Conservation (phyloP, 1,139 yeast genomes). For the Taphrina betulina region DNA sequence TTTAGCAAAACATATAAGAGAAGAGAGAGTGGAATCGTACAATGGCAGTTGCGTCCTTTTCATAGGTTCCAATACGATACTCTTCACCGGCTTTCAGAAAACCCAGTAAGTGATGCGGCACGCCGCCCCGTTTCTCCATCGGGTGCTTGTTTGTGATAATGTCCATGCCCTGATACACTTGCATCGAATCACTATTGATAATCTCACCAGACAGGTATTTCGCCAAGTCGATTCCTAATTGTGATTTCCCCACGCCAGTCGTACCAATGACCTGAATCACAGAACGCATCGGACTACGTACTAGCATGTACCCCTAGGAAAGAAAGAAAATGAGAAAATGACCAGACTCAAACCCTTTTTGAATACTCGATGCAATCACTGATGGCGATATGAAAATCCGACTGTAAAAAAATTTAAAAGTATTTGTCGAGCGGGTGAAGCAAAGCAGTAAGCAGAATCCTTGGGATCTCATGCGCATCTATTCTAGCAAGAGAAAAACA, state of each 20-base stretch:
- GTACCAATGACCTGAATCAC: constrained; percentile 83
- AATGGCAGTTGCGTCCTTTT: constrained; percentile 59
- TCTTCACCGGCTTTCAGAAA: constrained; percentile 72
- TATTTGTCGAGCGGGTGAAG: no score
- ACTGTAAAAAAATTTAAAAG: no score
- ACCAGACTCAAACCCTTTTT: no score
- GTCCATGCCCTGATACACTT: constrained; percentile 71
- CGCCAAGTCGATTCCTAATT: constrained; percentile 77
- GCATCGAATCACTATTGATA: constrained; percentile 97
- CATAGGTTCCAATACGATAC: constrained; percentile 78
- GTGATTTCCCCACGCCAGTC: constrained; percentile 82
- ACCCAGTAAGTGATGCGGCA: constrained; percentile 83
- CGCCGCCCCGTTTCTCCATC: constrained; percentile 63
- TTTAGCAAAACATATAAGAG: not conserved
- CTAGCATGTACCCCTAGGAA: no score
- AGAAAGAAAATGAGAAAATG: no score
- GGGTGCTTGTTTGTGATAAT: constrained; percentile 93
- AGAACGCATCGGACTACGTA: no score
- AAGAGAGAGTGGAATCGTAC: constrained; percentile 24
- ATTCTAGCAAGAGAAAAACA: no score
- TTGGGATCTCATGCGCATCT: no score
- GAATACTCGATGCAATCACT: no score
- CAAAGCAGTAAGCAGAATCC: no score
- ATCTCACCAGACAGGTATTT: constrained; percentile 77
- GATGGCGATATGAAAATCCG: no score